A percentile compares a stretch with the other conserved stretches of the same genome.
phyloP scores from a whole-genome alignment of 2,329 filamentous ascomycete genomes.

The Fusarium acutatum region DNA sequence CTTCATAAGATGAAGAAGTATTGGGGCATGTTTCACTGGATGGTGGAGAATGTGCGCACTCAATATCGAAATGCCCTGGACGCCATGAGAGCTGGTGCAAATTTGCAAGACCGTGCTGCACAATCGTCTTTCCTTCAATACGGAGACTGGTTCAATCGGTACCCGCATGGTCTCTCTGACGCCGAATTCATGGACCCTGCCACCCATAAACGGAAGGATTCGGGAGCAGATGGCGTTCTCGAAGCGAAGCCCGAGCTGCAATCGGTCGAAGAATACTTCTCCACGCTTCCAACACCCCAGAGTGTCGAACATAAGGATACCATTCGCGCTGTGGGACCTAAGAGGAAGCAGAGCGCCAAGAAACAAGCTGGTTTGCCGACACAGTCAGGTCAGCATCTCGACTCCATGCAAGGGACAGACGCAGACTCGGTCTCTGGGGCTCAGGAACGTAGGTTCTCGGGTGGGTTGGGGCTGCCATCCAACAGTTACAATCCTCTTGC shows the following conservation, averaged over 20 bases:
- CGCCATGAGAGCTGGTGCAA: slow-evolving; percentile 74
- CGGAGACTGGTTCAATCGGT: slow-evolving; percentile 96
- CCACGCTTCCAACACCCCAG: slow-evolving; percentile 72
- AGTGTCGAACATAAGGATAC: slow-evolving; percentile 51
- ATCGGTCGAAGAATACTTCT: slow-evolving; percentile 94
- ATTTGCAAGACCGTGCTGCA: slow-evolving; percentile 55
- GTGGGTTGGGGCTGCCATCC: slow-evolving; percentile 52
- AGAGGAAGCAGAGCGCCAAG: slow-evolving; percentile 52
- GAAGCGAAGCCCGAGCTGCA: slow-evolving; percentile 91
- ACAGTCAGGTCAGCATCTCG: slow-evolving; percentile 32
- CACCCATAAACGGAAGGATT: slow-evolving; percentile 73
- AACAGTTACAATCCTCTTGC: slow-evolving; percentile 56
- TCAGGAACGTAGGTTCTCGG: slow-evolving; percentile 52
- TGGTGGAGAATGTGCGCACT: slow-evolving; percentile 90
- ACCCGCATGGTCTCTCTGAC: slow-evolving; percentile 89
- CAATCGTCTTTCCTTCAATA: slow-evolving; percentile 85
- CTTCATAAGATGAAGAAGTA: slow-evolving; percentile 95
- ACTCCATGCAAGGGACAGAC: slow-evolving; percentile 31
- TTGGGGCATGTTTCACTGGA: slow-evolving; percentile 99
- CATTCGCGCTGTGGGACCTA: slow-evolving; percentile 36
- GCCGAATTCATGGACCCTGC: slow-evolving; percentile 83
- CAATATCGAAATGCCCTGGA: slow-evolving; percentile 88
- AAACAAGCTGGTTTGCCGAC: slow-evolving; percentile 32
- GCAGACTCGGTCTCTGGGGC: slow-evolving; percentile 18
- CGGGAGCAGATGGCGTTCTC: slow-evolving; percentile 85